Evolutionary conservation across 2,329 filamentous ascomycete species (phyloP).

Genomic region (Sporothrix variecibatus): DNA sequence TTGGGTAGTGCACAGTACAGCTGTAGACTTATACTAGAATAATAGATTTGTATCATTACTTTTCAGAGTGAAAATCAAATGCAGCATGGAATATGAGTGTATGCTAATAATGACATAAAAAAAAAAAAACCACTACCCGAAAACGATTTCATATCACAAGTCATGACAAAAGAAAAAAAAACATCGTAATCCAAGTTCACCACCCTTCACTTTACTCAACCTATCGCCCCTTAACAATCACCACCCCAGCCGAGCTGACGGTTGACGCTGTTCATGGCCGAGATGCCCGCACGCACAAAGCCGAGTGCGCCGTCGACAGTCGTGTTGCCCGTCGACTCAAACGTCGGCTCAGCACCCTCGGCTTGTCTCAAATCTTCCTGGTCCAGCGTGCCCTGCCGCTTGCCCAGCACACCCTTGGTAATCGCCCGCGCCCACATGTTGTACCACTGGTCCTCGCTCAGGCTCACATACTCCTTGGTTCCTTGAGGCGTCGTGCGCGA

Average conservation of each 20-base stretch:
- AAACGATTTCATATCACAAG: no score
- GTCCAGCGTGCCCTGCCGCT: conserved; percentile 57
- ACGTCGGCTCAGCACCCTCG: conserved; percentile 43
- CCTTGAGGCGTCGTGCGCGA: conserved; percentile 42
- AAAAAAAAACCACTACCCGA: not conserved
- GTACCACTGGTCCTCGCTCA: conserved; percentile 63
- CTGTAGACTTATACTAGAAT: not conserved
- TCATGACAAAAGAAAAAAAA: not conserved
- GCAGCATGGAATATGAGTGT: not conserved
- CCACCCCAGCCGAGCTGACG: conserved; percentile 57
- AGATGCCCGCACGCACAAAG: conserved; percentile 51
- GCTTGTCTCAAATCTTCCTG: conserved; percentile 56
- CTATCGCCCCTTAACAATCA: conserved; percentile 29
- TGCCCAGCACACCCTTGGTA: conserved; percentile 58
- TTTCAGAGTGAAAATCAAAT: not conserved
- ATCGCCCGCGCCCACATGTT: conserved; percentile 64
- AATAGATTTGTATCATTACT: not conserved
- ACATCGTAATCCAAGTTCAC: not conserved
- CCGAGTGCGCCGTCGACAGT: conserved; percentile 45
- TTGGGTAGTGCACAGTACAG: not conserved
- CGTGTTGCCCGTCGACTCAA: conserved; percentile 42
- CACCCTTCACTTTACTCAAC: not conserved
- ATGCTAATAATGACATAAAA: not conserved
- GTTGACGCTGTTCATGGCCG: conserved; percentile 55
- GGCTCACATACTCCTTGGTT: conserved; percentile 52